These are phyloP conservation scores for Neoboletus magnificus DNA, from an alignment of 768 basidiomycete species.

Conservation along the genomic window DNA sequence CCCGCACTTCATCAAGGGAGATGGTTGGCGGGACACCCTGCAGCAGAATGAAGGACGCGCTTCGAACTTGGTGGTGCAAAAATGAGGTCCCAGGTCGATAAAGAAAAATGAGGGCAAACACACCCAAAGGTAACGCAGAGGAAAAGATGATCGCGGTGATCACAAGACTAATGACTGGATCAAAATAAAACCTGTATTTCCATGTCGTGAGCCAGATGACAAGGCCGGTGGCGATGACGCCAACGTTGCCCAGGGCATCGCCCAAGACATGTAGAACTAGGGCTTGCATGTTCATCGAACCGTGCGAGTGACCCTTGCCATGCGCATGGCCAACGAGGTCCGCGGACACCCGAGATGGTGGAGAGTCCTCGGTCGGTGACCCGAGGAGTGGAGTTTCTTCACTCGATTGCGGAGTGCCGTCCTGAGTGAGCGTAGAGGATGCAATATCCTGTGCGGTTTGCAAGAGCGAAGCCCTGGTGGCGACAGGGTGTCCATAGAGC, in stretches of 20 bases:
- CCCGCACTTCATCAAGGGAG: slow-evolving; percentile 83
- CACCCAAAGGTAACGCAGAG: slow-evolving; percentile 87
- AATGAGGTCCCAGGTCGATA: slow-evolving; percentile 1
- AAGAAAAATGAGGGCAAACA: slow-evolving; percentile 16
- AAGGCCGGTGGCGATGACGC: slow-evolving; percentile 92
- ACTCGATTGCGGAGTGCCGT: slow-evolving; percentile 7
- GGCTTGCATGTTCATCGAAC: slow-evolving; percentile 98
- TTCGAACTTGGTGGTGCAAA: slow-evolving; percentile 53
- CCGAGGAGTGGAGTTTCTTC: slow-evolving; percentile 49
- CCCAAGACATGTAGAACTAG: slow-evolving; percentile 92
- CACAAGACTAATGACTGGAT: slow-evolving; percentile 88
- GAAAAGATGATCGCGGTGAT: slow-evolving; percentile 98
- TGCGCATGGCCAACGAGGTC: slow-evolving; percentile 11
- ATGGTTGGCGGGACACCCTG: slow-evolving; percentile 92
- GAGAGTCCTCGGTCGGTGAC: background rate
- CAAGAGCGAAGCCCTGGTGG: slow-evolving; percentile 68
- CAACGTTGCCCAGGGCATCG: slow-evolving; percentile 96
- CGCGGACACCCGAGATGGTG: slow-evolving; percentile 12
- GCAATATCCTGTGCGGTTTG: slow-evolving; percentile 85
- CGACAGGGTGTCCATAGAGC: slow-evolving; percentile 70
- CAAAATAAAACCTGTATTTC: slow-evolving; percentile 86
- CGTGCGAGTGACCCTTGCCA: slow-evolving; percentile 45
- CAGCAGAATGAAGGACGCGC: slow-evolving; percentile 90
- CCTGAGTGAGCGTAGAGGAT: slow-evolving; percentile 23
- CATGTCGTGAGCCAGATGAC: slow-evolving; percentile 89